phyloP scores from a whole-genome alignment of 2,329 filamentous ascomycete species.

The Cladophialophora yegresii region DNA sequence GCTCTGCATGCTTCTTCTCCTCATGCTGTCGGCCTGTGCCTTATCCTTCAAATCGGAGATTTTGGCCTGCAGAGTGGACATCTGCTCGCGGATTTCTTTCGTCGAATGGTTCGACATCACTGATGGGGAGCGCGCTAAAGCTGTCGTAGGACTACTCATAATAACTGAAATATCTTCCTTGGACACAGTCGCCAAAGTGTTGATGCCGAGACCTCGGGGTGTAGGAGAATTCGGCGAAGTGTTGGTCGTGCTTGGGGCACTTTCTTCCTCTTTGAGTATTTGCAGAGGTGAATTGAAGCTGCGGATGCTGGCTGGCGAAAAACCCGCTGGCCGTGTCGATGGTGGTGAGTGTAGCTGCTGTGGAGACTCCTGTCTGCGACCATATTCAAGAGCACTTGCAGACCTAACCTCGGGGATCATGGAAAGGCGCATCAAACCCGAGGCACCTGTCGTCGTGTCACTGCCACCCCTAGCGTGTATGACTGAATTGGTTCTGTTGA shows the following conservation, averaged over 20 bases:
- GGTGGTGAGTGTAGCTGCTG: conserved; percentile 22
- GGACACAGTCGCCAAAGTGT: conserved; percentile 26
- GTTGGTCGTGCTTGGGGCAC: conserved; percentile 31
- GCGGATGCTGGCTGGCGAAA: conserved; percentile 29
- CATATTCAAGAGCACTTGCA: conserved; percentile 37
- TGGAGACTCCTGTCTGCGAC: conserved; percentile 32
- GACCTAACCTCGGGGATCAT: conserved; percentile 33
- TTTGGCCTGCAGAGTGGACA: conserved; percentile 81
- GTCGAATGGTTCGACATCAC: conserved; percentile 33
- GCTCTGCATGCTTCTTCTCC: conserved; percentile 74
- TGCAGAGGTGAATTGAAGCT: conserved; percentile 35
- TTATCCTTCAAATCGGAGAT: conserved; percentile 78
- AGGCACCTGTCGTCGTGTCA: conserved; percentile 43
- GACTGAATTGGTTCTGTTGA: conserved; percentile 41
- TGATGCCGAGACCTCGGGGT: conserved; percentile 34
- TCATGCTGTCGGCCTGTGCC: conserved; percentile 74
- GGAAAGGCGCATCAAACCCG: conserved; percentile 31
- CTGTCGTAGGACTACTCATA: conserved; percentile 26
- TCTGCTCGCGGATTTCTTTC: conserved; percentile 72
- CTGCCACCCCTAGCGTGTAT: conserved; percentile 46
- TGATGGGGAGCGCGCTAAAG: conserved; percentile 27
- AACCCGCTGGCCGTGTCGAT: conserved; percentile 7
- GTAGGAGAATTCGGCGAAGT: conserved; percentile 32
- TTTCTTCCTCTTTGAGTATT: conserved; percentile 34
- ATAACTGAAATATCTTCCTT: conserved; percentile 30